Conservation (phyloP, 768 basidiomycete species). For the Termitomyces sp. region DNA sequence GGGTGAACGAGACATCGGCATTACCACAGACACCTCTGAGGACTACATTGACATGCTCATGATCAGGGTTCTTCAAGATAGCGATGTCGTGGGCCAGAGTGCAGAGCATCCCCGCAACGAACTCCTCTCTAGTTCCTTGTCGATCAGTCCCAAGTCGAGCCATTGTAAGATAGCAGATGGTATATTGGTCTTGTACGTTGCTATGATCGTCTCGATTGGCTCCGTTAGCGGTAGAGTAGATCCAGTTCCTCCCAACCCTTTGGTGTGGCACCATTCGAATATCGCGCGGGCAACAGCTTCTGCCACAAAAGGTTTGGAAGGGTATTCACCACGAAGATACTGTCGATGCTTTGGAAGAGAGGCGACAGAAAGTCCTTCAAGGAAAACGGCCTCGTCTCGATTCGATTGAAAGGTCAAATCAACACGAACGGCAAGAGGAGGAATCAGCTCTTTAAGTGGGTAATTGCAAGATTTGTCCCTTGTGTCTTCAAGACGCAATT, state of each 20-base stretch:
- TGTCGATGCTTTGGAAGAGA: conserved; percentile 3
- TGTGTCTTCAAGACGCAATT: neutral
- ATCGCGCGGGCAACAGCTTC: neutral
- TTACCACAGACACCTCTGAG: too few relatives aligned
- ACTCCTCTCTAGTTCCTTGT: neutral
- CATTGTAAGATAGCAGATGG: neutral
- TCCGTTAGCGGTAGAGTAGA: neutral
- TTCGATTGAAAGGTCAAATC: conserved; percentile 4
- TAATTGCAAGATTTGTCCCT: neutral
- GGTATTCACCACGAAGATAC: neutral
- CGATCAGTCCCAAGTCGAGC: neutral
- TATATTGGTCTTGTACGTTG: neutral
- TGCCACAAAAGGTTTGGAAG: conserved; percentile 1
- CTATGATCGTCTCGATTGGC: neutral
- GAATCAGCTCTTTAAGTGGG: neutral
- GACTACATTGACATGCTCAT: too few relatives aligned
- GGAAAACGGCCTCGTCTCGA: conserved; percentile 2
- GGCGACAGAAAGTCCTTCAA: conserved; percentile 1
- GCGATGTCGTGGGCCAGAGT: neutral
- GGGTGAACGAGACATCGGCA: neutral
- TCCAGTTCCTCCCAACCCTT: neutral
- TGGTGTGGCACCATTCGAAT: neutral
- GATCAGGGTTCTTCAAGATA: neutral
- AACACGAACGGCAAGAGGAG: neutral
- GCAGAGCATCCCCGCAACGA: conserved; percentile 3